phyloP scores from a whole-genome alignment of 2,329 filamentous ascomycete genomes.

The Colletotrichum neosansevieriae region DNA sequence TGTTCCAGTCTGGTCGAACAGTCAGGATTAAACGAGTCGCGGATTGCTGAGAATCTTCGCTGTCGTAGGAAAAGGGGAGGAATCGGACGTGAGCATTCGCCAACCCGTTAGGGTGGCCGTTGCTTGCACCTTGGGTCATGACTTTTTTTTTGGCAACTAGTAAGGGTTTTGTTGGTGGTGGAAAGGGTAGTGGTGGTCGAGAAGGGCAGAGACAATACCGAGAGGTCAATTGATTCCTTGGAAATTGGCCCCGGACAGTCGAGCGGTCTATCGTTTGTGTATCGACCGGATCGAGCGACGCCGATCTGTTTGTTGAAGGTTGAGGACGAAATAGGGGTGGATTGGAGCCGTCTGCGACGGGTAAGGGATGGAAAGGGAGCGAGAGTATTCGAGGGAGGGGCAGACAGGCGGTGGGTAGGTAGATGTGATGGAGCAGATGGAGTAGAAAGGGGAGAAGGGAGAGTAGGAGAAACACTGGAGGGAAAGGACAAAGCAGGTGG shows the following conservation, averaged over 20 bases:
- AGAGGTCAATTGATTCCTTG: slow-evolving; percentile 25
- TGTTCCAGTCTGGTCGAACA: slow-evolving; percentile 86
- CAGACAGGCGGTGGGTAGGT: neutral
- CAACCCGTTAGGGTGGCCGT: slow-evolving; percentile 52
- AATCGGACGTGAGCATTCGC: slow-evolving; percentile 62
- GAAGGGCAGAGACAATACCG: slow-evolving; percentile 29
- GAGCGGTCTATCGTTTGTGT: neutral
- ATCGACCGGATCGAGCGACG: slow-evolving; percentile 1
- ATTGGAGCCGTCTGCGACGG: slow-evolving; percentile 12
- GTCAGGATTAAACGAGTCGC: slow-evolving; percentile 83
- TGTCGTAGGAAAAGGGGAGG: slow-evolving; percentile 84
- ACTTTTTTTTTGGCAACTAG: slow-evolving; percentile 1
- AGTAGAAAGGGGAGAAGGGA: neutral
- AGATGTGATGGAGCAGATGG: neutral
- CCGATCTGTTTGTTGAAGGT: neutral
- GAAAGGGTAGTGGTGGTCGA: slow-evolving; percentile 4
- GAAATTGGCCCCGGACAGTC: slow-evolving; percentile 3
- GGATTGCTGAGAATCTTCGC: slow-evolving; percentile 80
- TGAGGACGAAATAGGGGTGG: slow-evolving; percentile 4
- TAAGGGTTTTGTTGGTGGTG: neutral
- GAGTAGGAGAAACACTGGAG: neutral
- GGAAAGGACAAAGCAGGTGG: slow-evolving; percentile 2
- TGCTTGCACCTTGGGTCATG: slow-evolving; percentile 42
- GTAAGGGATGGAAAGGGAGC: slow-evolving; percentile 17
- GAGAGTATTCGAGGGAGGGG: slow-evolving; percentile 11